Evolutionary conservation across 495 filamentous ascomycete genomes (phyloP).

Genomic region (Xylaria intraflava): DNA sequence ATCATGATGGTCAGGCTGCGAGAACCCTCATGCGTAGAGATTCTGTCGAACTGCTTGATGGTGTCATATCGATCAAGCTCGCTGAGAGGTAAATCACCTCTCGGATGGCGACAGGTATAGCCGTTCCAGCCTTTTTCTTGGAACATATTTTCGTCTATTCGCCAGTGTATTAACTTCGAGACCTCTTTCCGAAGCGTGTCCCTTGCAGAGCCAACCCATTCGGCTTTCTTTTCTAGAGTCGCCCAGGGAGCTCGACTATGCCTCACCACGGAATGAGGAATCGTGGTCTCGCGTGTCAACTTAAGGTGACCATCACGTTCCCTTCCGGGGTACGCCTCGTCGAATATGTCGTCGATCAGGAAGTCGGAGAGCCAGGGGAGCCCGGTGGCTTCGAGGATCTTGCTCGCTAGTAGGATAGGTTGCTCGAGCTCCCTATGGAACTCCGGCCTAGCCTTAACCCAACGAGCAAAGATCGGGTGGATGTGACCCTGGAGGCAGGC

Average conservation of each 20-base stretch:
- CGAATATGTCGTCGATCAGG: conserved; percentile 30
- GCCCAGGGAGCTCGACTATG: conserved; percentile 23
- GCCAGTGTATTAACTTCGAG: conserved; percentile 24
- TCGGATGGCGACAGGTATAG: conserved; percentile 33
- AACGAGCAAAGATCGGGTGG: conserved; percentile 29
- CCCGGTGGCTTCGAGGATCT: conserved; percentile 26
- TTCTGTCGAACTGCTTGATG: conserved; percentile 23
- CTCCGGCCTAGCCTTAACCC: conserved; percentile 15
- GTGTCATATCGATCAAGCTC: conserved; percentile 24
- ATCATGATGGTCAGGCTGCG: conserved; percentile 27
- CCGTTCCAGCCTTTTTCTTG: conserved; percentile 28
- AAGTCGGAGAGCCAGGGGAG: conserved; percentile 35
- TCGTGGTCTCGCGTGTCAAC: neutral
- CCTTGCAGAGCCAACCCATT: conserved; percentile 19
- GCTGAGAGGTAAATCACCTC: conserved; percentile 12
- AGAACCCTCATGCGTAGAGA: conserved; percentile 3
- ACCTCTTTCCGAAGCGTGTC: conserved; percentile 16
- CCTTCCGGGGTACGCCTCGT: conserved; percentile 25
- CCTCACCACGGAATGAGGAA: conserved; percentile 21
- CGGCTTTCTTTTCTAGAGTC: conserved; percentile 7
- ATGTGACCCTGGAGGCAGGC: conserved; percentile 22
- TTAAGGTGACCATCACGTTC: neutral
- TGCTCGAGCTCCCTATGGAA: conserved; percentile 24
- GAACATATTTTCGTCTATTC: conserved; percentile 30
- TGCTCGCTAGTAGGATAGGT: conserved; percentile 28